Conservation (phyloP, 208 protist genomes). For the Tritrichomonas musculus region DNA sequence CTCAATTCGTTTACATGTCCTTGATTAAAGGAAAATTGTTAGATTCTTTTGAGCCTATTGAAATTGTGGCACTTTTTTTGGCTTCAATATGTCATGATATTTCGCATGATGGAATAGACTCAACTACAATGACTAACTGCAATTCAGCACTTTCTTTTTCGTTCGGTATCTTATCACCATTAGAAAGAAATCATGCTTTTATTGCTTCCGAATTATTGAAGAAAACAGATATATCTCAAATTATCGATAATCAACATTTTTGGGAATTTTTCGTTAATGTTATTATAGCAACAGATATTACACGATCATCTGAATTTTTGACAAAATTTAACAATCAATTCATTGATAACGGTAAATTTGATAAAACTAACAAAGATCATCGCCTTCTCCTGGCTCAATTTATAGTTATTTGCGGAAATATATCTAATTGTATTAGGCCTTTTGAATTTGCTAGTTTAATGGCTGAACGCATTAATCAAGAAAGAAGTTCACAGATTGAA, state of each 20-base stretch:
- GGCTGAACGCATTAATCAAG: background rate
- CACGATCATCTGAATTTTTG: background rate
- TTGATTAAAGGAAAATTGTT: background rate
- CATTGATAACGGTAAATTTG: background rate
- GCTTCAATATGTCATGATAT: slow-evolving; percentile 82
- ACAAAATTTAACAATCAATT: background rate
- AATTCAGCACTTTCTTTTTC: slow-evolving; percentile 50
- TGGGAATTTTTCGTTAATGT: slow-evolving; percentile 25
- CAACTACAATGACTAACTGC: slow-evolving; percentile 78
- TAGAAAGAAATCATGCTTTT: slow-evolving; percentile 59
- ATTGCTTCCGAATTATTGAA: slow-evolving; percentile 38
- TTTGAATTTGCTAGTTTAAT: background rate
- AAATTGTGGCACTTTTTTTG: slow-evolving; percentile 71
- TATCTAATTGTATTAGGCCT: background rate
- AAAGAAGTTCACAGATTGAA: too few relatives aligned
- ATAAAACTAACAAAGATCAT: background rate
- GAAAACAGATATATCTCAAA: background rate
- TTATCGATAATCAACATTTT: background rate
- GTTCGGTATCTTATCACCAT: slow-evolving; percentile 60
- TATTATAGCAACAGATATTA: slow-evolving; percentile 9
- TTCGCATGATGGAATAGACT: slow-evolving; percentile 87
- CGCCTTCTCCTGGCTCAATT: background rate
- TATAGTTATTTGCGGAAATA: background rate
- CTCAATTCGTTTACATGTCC: background rate
- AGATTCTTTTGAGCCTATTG: slow-evolving; percentile 41